Percentiles rank a stretch among this genome's conserved stretches.
Conservation (phyloP, 2,329 filamentous ascomycete genomes). For the Colletotrichum sp. region DNA sequence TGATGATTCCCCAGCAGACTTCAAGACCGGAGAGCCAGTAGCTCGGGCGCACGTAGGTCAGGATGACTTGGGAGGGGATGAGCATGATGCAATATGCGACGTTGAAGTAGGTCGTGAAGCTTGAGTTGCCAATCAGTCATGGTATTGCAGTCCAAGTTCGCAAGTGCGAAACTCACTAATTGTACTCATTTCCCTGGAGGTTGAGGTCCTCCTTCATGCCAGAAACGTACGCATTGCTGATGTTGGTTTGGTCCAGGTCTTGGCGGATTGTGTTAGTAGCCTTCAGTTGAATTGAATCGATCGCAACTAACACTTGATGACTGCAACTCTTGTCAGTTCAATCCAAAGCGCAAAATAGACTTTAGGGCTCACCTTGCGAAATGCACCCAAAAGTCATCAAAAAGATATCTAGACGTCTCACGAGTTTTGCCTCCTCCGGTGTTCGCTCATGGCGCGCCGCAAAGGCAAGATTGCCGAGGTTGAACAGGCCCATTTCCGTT, state of each 20-base stretch:
- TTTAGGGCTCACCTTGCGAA: constrained; percentile 15
- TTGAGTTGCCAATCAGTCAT: neutral
- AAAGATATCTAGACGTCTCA: constrained; percentile 20
- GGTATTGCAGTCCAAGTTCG: neutral
- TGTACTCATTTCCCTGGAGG: constrained; percentile 47
- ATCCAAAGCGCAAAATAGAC: neutral
- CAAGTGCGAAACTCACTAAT: neutral
- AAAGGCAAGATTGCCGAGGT: constrained; percentile 13
- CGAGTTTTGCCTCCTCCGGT: constrained; percentile 9
- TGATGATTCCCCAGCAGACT: constrained; percentile 26
- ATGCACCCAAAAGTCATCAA: constrained; percentile 24
- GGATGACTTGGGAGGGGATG: constrained; percentile 31
- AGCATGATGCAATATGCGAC: constrained; percentile 28
- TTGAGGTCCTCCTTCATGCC: constrained; percentile 52
- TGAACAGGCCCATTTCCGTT: neutral
- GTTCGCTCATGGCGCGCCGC: constrained; percentile 16
- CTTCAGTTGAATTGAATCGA: neutral
- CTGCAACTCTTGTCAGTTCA: neutral
- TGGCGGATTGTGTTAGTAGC: constrained; percentile 14
- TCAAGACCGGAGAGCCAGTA: constrained; percentile 32
- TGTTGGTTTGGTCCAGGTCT: constrained; percentile 40
- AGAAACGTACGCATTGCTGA: constrained; percentile 50
- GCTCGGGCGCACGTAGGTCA: constrained; percentile 30
- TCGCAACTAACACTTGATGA: constrained; percentile 22
- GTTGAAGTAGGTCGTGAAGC: constrained; percentile 26